phyloP scores from a whole-genome alignment of 768 basidiomycete genomes.

The Russula lepida region DNA sequence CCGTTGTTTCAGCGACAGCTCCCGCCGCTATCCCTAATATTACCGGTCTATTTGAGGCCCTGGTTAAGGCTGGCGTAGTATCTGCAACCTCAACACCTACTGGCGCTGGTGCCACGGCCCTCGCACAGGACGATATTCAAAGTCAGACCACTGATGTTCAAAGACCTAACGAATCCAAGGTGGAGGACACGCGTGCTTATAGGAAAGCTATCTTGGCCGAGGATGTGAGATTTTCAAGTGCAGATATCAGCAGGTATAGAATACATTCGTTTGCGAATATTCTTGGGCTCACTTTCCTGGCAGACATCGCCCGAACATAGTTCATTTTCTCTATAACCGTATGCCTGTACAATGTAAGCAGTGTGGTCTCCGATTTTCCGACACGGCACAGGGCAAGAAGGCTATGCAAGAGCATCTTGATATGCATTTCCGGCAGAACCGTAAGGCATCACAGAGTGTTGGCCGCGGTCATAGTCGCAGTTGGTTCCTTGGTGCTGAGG shows the following conservation, averaged over 20 bases:
- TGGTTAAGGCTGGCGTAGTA: slow-evolving; percentile 76
- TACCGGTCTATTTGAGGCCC: slow-evolving; percentile 51
- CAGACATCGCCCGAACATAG: slow-evolving; percentile 53
- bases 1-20: slow-evolving; percentile 21
- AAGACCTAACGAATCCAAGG: slow-evolving; percentile 33
- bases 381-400: slow-evolving; percentile 61
- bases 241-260: slow-evolving; percentile 63
- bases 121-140: not conserved
- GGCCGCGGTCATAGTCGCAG: slow-evolving; percentile 84
- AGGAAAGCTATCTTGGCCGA: slow-evolving; percentile 51
- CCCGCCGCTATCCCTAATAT: slow-evolving; percentile 31
- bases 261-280: too few relatives aligned
- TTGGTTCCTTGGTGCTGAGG: slow-evolving; percentile 82
- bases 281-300: not conserved
- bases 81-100: slow-evolving; percentile 44
- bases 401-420: slow-evolving; percentile 84
- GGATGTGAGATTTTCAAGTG: slow-evolving; percentile 50
- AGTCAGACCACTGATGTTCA: slow-evolving; percentile 29
- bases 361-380: slow-evolving; percentile 82
- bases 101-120: slow-evolving; percentile 37
- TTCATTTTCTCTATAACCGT: slow-evolving; percentile 63
- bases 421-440: slow-evolving; percentile 93
- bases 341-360: slow-evolving; percentile 85
- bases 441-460: slow-evolving; percentile 65
- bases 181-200: slow-evolving; percentile 49